A percentile compares a stretch with the other conserved stretches of the same genome.
These are phyloP conservation scores for Mycena vitilis DNA, from an alignment of 768 basidiomycete species.

Conservation along the genomic window DNA sequence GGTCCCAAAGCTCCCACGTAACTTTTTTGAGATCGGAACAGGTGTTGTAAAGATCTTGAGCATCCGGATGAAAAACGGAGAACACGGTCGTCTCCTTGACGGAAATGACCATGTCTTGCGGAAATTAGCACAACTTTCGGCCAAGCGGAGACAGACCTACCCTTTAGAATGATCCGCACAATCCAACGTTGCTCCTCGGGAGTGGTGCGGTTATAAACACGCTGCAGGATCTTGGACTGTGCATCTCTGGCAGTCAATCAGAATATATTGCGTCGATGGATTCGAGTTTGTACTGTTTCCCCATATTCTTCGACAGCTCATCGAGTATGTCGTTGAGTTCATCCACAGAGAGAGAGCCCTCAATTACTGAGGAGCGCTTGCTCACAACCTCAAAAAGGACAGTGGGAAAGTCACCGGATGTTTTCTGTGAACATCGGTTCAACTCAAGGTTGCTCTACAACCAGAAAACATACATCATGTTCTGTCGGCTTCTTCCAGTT, in stretches of 20 bases:
- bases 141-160: constrained; percentile 50
- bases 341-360: constrained; percentile 82
- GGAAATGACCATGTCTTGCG: constrained; percentile 87
- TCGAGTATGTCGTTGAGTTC: constrained; percentile 87
- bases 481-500: constrained; percentile 93
- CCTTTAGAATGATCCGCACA: constrained; percentile 95
- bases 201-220: constrained; percentile 82
- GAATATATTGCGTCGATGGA: not conserved
- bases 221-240: constrained; percentile 80
- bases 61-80: constrained; percentile 92
- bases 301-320: constrained; percentile 75
- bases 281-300: constrained; percentile 70
- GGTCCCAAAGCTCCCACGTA: constrained; percentile 88
- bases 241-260: constrained; percentile 64
- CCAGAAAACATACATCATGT: constrained; percentile 60
- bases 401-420: constrained; percentile 89
- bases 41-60: constrained; percentile 93
- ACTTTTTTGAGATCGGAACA: constrained; percentile 97
- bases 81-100: constrained; percentile 96
- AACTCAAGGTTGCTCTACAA: not conserved
- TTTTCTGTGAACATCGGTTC: constrained; percentile 55
- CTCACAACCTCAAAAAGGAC: constrained; percentile 89
- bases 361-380: constrained; percentile 83
- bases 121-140: constrained; percentile 5
- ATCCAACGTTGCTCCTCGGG: constrained; percentile 95